Base-by-base conservation (phyloP, 202 grass and related monocot species). In the Schoenoplectus tabernaemontani region DNA sequence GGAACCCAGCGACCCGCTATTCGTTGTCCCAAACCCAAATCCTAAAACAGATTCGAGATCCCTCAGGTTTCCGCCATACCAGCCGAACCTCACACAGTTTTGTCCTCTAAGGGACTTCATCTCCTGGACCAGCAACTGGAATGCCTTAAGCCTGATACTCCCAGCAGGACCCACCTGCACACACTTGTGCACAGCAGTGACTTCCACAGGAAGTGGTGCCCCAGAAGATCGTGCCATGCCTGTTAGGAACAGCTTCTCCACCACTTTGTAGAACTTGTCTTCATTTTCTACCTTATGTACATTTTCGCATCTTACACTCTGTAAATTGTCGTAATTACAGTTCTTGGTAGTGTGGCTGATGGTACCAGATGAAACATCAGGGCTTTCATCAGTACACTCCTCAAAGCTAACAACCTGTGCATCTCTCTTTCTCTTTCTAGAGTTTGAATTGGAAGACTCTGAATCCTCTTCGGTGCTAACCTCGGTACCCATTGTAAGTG, bases 171-270 rank as follows among this genome's bases (percentile, higher is more conserved):
- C 60, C 15, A 42, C 44, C 13, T 71, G 81, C 59, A 63, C 75
- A 64, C 91, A 84, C 78, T 82, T 95, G 65, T 84, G 88, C 38
- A 98, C 83, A 1, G 83, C 81, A 20, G 91, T 91, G 75, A 98
- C 57, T 67, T 32, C 85, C 20, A 84, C 57, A 32, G 79, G 60
- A 13, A 71, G 41, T 1, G 5, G 43, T 4, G 26, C 59, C 6
- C 3, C 38, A 12, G 57, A 37, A 48, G 74, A 80, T 65, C 39
- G 28, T 15, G 37, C 81, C 9, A 95, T 89, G 71, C 88, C 85
- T 13, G 44, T 67, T 54, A 91, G 75, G 76, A 98, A 95, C 15
- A 90, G 69, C 79, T 88, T 92, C 83, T 84, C 86, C 17, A 98
- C 69, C n/a, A 92, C 64, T 16, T 89, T 78, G 88, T 84, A 92